These are phyloP conservation scores for Artemisia tridentata DNA, from an alignment of 129 eudicot species.

Conservation along the genomic window DNA sequence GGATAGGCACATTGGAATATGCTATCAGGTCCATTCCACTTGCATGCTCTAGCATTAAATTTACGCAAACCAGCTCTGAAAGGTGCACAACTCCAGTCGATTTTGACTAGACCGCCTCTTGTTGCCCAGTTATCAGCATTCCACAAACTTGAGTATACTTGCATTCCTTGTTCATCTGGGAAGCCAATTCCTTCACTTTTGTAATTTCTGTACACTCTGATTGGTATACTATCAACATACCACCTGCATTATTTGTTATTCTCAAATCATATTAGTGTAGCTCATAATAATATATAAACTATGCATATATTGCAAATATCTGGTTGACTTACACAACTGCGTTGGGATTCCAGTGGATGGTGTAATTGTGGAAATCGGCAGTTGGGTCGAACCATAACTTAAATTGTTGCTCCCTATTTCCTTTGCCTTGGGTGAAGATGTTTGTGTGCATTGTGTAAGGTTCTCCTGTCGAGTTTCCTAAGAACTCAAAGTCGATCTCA, in stretches of 20 bases:
- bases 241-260: conserved; percentile 40
- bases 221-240: conserved; percentile 53
- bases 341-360: no score
- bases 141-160: conserved; percentile 62
- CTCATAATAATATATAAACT: neutral
- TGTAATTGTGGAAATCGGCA: no score
- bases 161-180: conserved; percentile 67
- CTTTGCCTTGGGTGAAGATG: no score
- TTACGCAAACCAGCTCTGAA: conserved; percentile 40
- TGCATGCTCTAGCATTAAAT: conserved; percentile 47
- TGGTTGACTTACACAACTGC: no score
- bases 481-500: no score
- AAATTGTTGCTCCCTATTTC: no score
- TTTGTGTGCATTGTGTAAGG: no score
- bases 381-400: no score
- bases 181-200: conserved; percentile 44
- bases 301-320: no score
- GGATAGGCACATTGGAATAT: conserved; percentile 34
- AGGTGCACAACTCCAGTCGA: conserved; percentile 58
- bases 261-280: neutral
- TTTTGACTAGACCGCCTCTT: conserved; percentile 51
- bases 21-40: conserved; percentile 40
- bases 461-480: no score
- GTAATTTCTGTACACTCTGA: conserved; percentile 61
- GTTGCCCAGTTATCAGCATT: conserved; percentile 78